Evolutionary conservation across 805 yeast genomes (phyloP), one percentile per base, ranked within the genome.

Genomic region (Metschnikowia gruessii): DNA sequence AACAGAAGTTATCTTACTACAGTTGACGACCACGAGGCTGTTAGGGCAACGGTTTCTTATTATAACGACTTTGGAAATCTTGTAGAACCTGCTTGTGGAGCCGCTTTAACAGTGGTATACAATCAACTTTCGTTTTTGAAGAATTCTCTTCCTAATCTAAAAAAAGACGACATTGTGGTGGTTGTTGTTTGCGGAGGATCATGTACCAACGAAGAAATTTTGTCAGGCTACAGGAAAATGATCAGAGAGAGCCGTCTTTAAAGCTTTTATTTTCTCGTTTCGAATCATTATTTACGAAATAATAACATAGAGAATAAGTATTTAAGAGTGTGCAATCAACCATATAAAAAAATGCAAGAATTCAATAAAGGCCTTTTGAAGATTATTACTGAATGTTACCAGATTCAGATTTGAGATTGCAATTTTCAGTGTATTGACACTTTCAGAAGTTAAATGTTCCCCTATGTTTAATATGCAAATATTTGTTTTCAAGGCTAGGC

Each of bases 61-160:
- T 77, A 81, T 6, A 58, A 69, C 2, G 80, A 79, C 46, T 79
- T 70, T 51, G 76, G 77, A 46, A 65, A 69, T 38, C 63, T 80
- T 19, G 77, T 82, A 0, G 89, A 84, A 59, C 88, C 88, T 0
- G 89, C 89, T 1, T 84, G 89, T 61, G 88, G 88, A 3, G 86
- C 86, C 1, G 79, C 87, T 0, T 60, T 84, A 24, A 75, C 83
- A 18, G 70, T 81, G 16, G 75, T 73, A n/a, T 77, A 74, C 54
- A 58, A 72, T 38, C 62, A 63, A 49, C 41, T 64, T 11, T 62
- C 59, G 4, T 45, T 65, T 18, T 49, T 75, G 32, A 50, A 56
- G 24, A 46, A 64, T 17, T 41, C 53, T 24, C 57, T 64, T 42
- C 60, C 59, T 3, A 49, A 61, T 34, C 55, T 76, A 40, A 33